These are phyloP conservation scores for Mortierella sp. DNA, from an alignment of 371 early-diverging fungal genomes.

Conservation along the genomic window DNA sequence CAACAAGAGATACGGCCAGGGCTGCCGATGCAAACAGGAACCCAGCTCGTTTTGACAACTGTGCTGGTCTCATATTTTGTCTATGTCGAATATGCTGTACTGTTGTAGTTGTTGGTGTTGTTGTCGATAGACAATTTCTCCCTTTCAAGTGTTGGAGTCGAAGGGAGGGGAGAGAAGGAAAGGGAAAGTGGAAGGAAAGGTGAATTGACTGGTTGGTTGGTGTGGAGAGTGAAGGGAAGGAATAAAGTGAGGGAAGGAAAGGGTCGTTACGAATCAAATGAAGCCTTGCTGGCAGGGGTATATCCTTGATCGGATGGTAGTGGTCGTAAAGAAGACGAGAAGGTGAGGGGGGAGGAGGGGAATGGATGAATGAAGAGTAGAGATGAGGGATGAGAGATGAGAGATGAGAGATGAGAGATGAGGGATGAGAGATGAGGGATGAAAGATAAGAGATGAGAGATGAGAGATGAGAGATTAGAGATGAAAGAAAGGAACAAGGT, in stretches of 20 bases:
- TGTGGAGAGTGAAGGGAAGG: no score
- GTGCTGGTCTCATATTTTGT: background rate
- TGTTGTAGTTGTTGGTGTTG: background rate
- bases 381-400: background rate
- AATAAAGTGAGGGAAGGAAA: background rate
- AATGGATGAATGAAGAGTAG: background rate
- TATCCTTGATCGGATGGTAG: conserved; percentile 9
- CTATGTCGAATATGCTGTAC: background rate
- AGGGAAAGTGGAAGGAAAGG: background rate
- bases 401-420: background rate
- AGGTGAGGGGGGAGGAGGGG: background rate
- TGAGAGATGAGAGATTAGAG: no score
- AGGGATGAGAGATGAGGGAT: no score
- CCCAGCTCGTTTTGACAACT: conserved; percentile 8
- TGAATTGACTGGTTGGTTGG: background rate
- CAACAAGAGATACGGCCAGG: background rate
- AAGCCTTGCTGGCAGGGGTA: background rate
- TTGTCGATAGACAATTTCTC: conserved; percentile 4
- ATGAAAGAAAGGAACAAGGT: no score
- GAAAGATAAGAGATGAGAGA: no score
- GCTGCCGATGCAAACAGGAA: background rate
- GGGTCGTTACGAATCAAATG: background rate
- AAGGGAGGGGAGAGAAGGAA: background rate
- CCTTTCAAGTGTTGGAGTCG: background rate
- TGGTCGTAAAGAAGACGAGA: background rate